Conservation (phyloP, 176 grass and related monocot species). For the Cenchrus fungigraminus region DNA sequence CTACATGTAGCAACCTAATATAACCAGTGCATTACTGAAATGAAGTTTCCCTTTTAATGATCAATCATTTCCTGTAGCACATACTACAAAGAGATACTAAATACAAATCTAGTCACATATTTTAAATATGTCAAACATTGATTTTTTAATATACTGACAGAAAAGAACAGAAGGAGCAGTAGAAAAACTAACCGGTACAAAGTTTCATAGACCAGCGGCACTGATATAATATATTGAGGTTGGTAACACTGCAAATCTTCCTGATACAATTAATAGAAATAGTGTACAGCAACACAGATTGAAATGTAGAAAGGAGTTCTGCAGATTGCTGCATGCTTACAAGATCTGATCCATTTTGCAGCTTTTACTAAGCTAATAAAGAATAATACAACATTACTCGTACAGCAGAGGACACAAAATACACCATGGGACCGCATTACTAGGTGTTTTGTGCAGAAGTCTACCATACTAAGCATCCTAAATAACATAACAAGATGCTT, state of each 20-base stretch:
- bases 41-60: constrained; percentile 9
- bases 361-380: constrained; percentile 20
- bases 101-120: neutral
- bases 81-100: neutral
- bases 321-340: neutral
- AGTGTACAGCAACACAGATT: constrained; percentile 19
- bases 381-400: constrained; percentile 12
- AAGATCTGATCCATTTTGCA: constrained; percentile 18
- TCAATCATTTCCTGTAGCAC: neutral
- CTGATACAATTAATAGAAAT: constrained; percentile 45
- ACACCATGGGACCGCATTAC: neutral
- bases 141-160: constrained; percentile 5
- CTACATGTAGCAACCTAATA: neutral
- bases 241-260: constrained; percentile 90
- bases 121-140: neutral
- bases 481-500: neutral
- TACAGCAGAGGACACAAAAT: neutral
- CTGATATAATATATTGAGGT: constrained; percentile 86
- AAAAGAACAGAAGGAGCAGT: neutral
- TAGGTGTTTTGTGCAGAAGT: neutral
- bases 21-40: neutral
- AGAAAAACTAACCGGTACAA: constrained; percentile 75
- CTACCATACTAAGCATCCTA: neutral
- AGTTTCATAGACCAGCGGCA: constrained; percentile 95
- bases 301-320: constrained; percentile 10